A percentile compares a stretch with the other conserved stretches of the same genome.
Conservation (phyloP, 352 stramenopile species). For the Phytophthora quininea region DNA sequence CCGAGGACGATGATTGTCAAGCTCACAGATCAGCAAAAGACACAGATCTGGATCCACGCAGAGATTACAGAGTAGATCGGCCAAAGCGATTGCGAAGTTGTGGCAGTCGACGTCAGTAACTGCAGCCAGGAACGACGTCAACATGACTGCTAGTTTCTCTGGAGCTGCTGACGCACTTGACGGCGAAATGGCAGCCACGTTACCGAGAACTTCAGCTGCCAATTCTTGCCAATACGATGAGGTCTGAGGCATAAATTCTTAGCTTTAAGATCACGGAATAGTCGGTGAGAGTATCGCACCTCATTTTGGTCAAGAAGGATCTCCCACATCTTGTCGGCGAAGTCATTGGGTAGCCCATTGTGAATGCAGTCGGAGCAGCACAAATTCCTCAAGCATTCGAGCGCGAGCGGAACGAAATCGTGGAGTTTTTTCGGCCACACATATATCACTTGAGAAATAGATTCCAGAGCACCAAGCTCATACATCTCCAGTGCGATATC, state of each 20-base stretch:
- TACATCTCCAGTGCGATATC: slow-evolving; percentile 52
- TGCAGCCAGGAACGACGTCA: slow-evolving; percentile 46
- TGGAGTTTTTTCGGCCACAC: slow-evolving; percentile 27
- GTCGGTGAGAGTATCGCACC: background rate
- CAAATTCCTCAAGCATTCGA: slow-evolving; percentile 66
- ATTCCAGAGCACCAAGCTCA: slow-evolving; percentile 32
- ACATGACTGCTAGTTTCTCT: slow-evolving; percentile 29
- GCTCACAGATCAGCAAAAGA: slow-evolving; percentile 68
- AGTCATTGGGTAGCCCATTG: slow-evolving; percentile 17
- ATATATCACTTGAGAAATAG: slow-evolving; percentile 40
- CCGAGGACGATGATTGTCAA: slow-evolving; percentile 61
- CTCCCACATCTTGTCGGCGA: slow-evolving; percentile 36
- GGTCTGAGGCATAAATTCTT: background rate
- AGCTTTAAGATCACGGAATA: background rate
- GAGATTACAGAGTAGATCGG: slow-evolving; percentile 70
- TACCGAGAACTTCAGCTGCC: slow-evolving; percentile 47
- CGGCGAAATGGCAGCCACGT: slow-evolving; percentile 35
- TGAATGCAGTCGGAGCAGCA: slow-evolving; percentile 29
- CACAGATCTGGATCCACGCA: slow-evolving; percentile 51
- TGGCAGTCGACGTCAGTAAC: background rate
- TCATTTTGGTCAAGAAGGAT: slow-evolving; percentile 26
- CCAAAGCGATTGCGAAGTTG: slow-evolving; percentile 46
- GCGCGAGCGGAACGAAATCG: slow-evolving; percentile 25
- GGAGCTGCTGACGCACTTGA: slow-evolving; percentile 25
- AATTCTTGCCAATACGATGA: slow-evolving; percentile 32